These are phyloP conservation scores for Leishmania martiniquensis DNA, from an alignment of 208 protist genomes.

Conservation along the genomic window DNA sequence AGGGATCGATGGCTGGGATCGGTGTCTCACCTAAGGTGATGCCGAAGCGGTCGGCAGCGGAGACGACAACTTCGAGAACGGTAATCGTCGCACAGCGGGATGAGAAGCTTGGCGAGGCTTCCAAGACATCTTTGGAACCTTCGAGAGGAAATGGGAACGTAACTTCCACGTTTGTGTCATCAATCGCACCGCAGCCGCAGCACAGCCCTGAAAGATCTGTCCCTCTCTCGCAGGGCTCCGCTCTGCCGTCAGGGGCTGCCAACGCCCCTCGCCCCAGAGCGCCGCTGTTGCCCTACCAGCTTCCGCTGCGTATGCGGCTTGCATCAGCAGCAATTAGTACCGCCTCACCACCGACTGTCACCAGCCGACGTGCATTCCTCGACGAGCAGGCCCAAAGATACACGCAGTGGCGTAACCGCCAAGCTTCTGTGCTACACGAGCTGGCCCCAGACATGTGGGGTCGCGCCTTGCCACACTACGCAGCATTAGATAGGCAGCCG, in stretches of 20 bases:
- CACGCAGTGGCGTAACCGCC: constrained; percentile 26
- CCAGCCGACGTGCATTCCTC: constrained; percentile 1
- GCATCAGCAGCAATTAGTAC: neutral
- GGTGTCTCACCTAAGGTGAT: neutral
- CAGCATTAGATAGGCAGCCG: constrained; percentile 24
- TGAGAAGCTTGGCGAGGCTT: neutral
- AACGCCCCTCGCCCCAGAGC: no score
- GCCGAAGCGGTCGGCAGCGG: neutral
- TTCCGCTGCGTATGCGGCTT: constrained; percentile 21
- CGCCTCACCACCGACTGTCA: neutral
- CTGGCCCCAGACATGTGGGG: constrained; percentile 41
- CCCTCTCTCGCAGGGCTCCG: neutral
- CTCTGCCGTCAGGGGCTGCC: neutral
- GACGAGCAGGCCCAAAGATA: constrained; percentile 27
- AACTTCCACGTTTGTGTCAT: neutral
- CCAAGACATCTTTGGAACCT: neutral
- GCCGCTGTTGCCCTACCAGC: constrained; percentile 17
- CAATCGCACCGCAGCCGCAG: neutral
- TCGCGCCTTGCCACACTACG: constrained; percentile 35
- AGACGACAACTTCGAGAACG: neutral
- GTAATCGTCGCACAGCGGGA: neutral
- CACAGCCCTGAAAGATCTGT: neutral
- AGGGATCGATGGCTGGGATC: constrained; percentile 14
- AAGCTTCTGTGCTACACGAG: constrained; percentile 25
- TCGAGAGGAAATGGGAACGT: neutral